phyloP scores from a whole-genome alignment of 495 filamentous ascomycete species.

The Thermothielavioides terrestris region DNA sequence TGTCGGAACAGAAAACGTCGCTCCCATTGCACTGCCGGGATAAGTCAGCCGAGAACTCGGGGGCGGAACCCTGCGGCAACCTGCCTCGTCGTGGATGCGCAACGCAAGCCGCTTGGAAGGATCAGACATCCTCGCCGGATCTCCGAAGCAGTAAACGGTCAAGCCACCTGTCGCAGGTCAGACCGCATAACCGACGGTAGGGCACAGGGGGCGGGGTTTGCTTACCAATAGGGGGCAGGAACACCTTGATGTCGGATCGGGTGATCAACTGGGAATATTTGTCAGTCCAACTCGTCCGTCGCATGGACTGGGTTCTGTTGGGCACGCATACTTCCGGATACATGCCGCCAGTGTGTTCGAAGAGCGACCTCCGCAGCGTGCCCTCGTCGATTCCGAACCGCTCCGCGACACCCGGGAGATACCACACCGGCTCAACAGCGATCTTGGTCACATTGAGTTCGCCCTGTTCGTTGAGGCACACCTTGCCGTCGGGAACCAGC shows the following conservation, averaged over 20 bases:
- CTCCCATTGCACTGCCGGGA: conserved; percentile 69
- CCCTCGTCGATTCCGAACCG: conserved; percentile 93
- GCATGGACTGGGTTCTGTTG: neutral
- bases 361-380: conserved; percentile 72
- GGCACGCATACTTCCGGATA: conserved; percentile 56
- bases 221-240: conserved; percentile 80
- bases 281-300: conserved; percentile 13
- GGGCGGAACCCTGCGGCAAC: conserved; percentile 5
- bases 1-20: conserved; percentile 97
- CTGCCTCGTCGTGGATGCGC: conserved; percentile 83
- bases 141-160: conserved; percentile 96
- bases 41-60: conserved; percentile 8
- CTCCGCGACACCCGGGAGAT: conserved; percentile 88
- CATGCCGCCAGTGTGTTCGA: conserved; percentile 90
- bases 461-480: conserved; percentile 72
- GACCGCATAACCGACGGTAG: conserved; percentile 9
- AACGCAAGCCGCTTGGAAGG: conserved; percentile 75
- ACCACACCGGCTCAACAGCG: conserved; percentile 94
- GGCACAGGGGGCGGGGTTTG: neutral
- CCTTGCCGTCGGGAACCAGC: conserved; percentile 80
- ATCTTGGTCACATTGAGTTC: conserved; percentile 96
- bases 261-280: conserved; percentile 61
- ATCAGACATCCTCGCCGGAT: conserved; percentile 86
- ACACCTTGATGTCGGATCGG: conserved; percentile 86
- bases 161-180: conserved; percentile 57